Evolutionary conservation across 2,329 filamentous ascomycete genomes (phyloP).

Genomic region (Aureobasidium zeae): DNA sequence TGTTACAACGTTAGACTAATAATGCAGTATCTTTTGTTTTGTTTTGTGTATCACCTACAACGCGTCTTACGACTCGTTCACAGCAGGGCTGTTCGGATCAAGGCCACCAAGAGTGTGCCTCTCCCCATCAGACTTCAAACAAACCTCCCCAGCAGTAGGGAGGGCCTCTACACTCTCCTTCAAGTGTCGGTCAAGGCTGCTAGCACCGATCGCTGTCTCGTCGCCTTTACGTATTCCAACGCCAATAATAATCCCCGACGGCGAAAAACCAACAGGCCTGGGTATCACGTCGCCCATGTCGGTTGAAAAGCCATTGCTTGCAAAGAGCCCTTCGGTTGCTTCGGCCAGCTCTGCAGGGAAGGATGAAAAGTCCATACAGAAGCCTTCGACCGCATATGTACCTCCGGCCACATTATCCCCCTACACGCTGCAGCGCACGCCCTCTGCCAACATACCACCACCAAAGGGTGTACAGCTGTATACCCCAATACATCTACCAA

Average conservation of each 20-base stretch:
- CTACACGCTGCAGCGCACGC: too few species aligned
- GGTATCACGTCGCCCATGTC: neutral
- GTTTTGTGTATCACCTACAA: slow-evolving; percentile 9
- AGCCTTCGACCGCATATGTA: neutral
- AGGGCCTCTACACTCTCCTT: slow-evolving; percentile 1
- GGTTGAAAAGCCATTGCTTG: neutral
- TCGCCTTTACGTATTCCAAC: slow-evolving; percentile 2
- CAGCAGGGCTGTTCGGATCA: slow-evolving; percentile 10
- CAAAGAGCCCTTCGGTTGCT: neutral
- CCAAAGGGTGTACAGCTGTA: slow-evolving; percentile 3
- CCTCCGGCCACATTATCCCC: too few species aligned
- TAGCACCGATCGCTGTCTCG: neutral
- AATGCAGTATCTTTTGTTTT: slow-evolving; percentile 2
- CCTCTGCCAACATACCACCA: neutral
- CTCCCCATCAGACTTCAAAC: neutral
- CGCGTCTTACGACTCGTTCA: neutral
- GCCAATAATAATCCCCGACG: neutral
- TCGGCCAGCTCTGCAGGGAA: neutral
- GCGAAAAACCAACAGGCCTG: neutral
- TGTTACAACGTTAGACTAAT: too few species aligned
- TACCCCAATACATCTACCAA: slow-evolving; percentile 1
- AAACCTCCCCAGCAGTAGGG: neutral
- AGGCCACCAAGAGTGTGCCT: neutral
- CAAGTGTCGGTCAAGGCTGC: slow-evolving; percentile 4
- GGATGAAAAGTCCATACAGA: neutral